Evolutionary conservation across 768 basidiomycete genomes (phyloP).

Genomic region (Nidularia sp.): DNA sequence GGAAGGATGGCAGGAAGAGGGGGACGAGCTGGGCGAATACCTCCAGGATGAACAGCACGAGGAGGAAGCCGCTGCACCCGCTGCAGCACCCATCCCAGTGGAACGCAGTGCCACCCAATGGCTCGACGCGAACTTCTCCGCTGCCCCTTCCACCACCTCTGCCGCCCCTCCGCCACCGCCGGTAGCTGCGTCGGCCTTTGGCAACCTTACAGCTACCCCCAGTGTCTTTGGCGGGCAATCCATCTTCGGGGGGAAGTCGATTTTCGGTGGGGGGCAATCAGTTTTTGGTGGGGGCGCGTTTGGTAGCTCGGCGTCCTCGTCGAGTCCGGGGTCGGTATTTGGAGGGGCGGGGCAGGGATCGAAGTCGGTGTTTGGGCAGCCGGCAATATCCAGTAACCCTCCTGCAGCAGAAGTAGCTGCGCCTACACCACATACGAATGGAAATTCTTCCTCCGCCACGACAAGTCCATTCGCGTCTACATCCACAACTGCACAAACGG

Average conservation of each 20-base stretch:
- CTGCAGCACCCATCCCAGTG: conserved; percentile 9
- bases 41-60: conserved; percentile 14
- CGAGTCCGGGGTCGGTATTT: conserved; percentile 17
- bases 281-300: no score
- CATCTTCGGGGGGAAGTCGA: no score
- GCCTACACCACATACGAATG: not conserved
- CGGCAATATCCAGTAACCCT: not conserved
- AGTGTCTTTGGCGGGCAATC: conserved; percentile 31
- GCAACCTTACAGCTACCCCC: conserved; percentile 29
- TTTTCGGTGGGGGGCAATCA: no score
- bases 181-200: conserved; percentile 28
- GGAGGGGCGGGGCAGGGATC: conserved; percentile 3
- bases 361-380: not conserved
- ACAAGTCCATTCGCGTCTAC: not conserved
- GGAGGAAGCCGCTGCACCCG: conserved; percentile 7
- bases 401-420: not conserved
- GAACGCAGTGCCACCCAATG: conserved; percentile 13
- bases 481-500: not conserved
- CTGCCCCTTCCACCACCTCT: conserved; percentile 7
- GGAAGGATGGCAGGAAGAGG: conserved; percentile 16
- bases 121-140: not conserved
- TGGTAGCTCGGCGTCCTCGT: conserved; percentile 16
- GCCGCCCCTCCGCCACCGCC: conserved; percentile 5
- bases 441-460: not conserved
- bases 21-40: conserved; percentile 11